Base-by-base conservation (phyloP, 2,329 filamentous ascomycete species). In the Fusarium sp. region DNA sequence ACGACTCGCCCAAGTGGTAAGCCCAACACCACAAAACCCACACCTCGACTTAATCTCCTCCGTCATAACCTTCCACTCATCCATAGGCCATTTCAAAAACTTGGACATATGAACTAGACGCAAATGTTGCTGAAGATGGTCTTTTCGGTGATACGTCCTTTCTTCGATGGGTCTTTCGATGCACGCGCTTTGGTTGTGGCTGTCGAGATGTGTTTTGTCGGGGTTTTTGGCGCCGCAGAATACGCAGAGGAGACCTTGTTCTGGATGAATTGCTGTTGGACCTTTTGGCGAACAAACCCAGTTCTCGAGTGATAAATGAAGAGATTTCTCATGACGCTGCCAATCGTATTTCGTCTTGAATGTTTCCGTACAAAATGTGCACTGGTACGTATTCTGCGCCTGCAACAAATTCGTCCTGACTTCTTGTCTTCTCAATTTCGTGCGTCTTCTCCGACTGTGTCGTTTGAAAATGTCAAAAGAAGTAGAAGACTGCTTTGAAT, bases 271-370 rank as follows among this genome's bases (percentile, higher is more conserved):
- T 80, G 81, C 6, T 4, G 68, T 71, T 12, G 66, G 72, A 1
- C 80, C 80, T 4, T 66, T 47, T 1, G 81, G 81, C 5, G 78
- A 79, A 34, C 79, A 87, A 57, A 81, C 81, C 86, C 78, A 88
- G 25, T 73, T 80, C 77, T 79, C 82, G 0, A 83, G 83, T 25
- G 80, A 85, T 57, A 78, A 79, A 75, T 78, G 85, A 57, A 81
- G 81, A 61, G 81, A 80, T 42, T 81, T 83, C 65, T 88, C 86
- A 65, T 88, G 86, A n/a, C 86, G 77, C 42, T 82, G 81, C 82
- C 82, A 84, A 56, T 83, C 82, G 60, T 83, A 81, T 25, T 82
- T 83, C 0, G 80, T 82, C 48, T 80, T 81, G 70, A 84, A 84
- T 0, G 80, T 80, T 30, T 84, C 82, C 0, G 81, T 82, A 47